Evolutionary conservation across 2,329 filamentous ascomycete species (phyloP).

Genomic region (Colletotrichum sp.): DNA sequence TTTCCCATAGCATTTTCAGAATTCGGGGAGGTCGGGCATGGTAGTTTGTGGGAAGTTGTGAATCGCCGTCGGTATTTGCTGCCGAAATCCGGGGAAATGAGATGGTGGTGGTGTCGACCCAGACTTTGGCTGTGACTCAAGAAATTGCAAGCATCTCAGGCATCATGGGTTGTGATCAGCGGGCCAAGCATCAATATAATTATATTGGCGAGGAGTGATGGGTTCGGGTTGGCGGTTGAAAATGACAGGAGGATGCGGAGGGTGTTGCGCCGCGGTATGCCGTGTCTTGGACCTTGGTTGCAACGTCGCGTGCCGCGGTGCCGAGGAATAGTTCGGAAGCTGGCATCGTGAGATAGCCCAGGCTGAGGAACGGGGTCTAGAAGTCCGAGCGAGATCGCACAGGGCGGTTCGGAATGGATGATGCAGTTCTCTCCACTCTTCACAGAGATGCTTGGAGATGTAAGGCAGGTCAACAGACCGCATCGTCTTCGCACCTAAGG

Average conservation of each 20-base stretch:
- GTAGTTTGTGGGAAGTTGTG: not conserved
- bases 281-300: not conserved
- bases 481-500: not conserved
- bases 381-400: not conserved
- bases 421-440: not conserved
- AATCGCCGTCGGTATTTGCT: not conserved
- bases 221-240: not conserved
- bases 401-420: not conserved
- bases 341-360: not conserved
- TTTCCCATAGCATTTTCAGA: not conserved
- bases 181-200: not conserved
- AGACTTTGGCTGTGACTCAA: not conserved
- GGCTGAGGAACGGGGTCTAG: not conserved
- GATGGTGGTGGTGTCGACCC: not conserved
- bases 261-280: not conserved
- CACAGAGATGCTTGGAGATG: not conserved
- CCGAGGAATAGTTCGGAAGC: not conserved
- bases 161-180: not conserved
- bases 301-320: not conserved
- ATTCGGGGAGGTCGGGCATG: not conserved
- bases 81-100: not conserved
- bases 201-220: not conserved
- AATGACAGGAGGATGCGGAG: not conserved
- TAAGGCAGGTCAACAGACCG: not conserved
- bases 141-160: not conserved